Conservation (phyloP, 192 early-diverging fungal genomes). For the Haplosporangium gracile region DNA sequence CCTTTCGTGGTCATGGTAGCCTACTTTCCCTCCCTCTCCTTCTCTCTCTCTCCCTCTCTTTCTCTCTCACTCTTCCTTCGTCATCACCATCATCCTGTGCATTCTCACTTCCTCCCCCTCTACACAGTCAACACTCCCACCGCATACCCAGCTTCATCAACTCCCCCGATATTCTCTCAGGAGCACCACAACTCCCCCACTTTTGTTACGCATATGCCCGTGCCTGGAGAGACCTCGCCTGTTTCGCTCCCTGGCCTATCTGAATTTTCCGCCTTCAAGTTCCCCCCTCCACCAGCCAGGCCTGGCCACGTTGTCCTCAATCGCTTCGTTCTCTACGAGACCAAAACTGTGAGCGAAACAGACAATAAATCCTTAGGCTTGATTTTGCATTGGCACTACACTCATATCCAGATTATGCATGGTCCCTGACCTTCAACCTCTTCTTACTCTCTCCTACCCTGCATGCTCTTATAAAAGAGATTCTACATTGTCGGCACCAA, state of each 20-base stretch:
- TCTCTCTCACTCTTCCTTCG: neutral
- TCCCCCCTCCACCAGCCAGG: slow-evolving; percentile 43
- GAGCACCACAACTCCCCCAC: neutral
- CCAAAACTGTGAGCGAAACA: slow-evolving; percentile 71
- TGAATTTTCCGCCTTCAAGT: slow-evolving; percentile 25
- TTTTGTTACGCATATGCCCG: neutral
- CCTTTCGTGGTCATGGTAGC: too few species aligned
- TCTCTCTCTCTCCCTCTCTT: neutral
- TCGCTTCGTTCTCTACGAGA: slow-evolving; percentile 91
- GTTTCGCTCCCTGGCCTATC: slow-evolving; percentile 10
- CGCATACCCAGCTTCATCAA: neutral
- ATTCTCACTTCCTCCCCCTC: neutral
- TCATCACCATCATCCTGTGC: neutral
- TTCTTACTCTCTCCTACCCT: neutral
- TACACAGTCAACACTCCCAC: neutral
- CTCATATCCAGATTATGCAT: neutral
- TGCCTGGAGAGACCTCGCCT: neutral
- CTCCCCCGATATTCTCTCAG: neutral
- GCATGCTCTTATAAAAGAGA: slow-evolving; percentile 58
- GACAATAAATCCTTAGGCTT: neutral
- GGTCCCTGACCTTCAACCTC: neutral
- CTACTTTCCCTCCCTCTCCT: too few species aligned
- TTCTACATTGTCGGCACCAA: slow-evolving; percentile 90
- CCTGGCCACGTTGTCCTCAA: slow-evolving; percentile 67
- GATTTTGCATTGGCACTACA: neutral